Base-by-base conservation (phyloP, 345 rosid species). In the Citrus cavaleriei region DNA sequence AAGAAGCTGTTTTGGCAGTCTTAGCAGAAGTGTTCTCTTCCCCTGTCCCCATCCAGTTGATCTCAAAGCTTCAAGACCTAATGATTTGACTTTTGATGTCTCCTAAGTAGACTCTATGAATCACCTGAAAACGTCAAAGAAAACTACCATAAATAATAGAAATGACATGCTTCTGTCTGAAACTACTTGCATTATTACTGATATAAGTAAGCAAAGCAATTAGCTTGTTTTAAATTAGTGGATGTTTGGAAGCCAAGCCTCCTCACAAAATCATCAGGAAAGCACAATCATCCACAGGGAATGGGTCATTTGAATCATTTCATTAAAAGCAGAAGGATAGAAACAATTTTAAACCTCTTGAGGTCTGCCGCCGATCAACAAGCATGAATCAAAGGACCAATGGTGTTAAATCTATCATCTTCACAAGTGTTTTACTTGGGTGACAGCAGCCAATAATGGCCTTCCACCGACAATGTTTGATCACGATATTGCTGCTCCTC, bases 11-110 rank as follows among this genome's bases (percentile, higher is more conserved):
- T 78, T 94, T 94, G 69, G 98, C 85, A 81, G 94, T 82, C 82
- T 90, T 95, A 59, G 94, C 73, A 28, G 93, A 86, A 55, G 90
- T 84, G 79, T 84, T 87, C 49, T 92, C 97, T 83, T 96, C 98
- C 61, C 96, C 86, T 6, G 93, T 88, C 77, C 95, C 98, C 98
- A 90, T 92, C 38, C 58, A 59, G 72, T 84, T 76, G 38, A 72
- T 34, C 77, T n/a, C 7, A 58, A 34, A 24, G 28, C 51, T 67
- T 84, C 80, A 69, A 61, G 37, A 73, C 32, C 60, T 83, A 25
- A 24, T 10, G n/a, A 80, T 40, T 63, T 64, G 66, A 77, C 54
- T 59, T 78, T 6, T 13, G 22, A 37, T 28, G 38, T 28, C 65
- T 69, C 60, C 37, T 70, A 9, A 14, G 24, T 34, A 65, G 51